phyloP scores from a whole-genome alignment of 179 eudicot genomes.

The Nepenthes alata region DNA sequence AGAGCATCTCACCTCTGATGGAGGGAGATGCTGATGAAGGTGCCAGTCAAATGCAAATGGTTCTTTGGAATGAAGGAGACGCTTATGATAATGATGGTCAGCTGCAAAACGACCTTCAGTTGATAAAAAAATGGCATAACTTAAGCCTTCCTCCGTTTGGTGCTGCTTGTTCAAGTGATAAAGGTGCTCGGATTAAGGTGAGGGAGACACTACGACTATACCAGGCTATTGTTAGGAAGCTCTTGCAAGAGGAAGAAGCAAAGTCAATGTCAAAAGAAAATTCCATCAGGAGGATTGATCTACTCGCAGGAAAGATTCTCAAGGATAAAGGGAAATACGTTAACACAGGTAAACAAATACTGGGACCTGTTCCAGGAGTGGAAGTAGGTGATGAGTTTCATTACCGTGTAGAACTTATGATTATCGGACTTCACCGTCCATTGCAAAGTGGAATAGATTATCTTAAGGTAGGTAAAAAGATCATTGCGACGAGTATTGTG shows the following conservation, averaged over 20 bases:
- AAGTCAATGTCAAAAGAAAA: constrained; percentile 18
- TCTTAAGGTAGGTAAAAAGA: constrained; percentile 18
- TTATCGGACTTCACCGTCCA: constrained; percentile 67
- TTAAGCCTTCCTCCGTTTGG: constrained; percentile 40
- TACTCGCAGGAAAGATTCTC: constrained; percentile 29
- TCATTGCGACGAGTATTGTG: constrained; percentile 67
- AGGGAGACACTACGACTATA: constrained; percentile 53
- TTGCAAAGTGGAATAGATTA: constrained; percentile 66
- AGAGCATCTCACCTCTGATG: constrained; percentile 11
- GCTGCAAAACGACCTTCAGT: constrained; percentile 11
- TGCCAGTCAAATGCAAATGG: constrained; percentile 5
- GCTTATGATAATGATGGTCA: constrained; percentile 12
- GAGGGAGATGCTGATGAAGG: constrained; percentile 11
- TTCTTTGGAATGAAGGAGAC: constrained; percentile 14
- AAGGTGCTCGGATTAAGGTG: constrained; percentile 44
- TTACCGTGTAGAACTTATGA: constrained; percentile 60
- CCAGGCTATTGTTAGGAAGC: constrained; percentile 44
- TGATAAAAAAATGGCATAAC: constrained; percentile 13
- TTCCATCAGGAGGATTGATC: constrained; percentile 36
- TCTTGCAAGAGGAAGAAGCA: constrained; percentile 51
- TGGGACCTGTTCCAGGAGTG: constrained; percentile 76
- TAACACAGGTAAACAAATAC: constrained; percentile 19
- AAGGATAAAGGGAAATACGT: constrained; percentile 36
- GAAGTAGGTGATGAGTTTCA: constrained; percentile 76
- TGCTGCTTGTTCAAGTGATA: constrained; percentile 22